Conservation (phyloP, 2,329 filamentous ascomycete genomes). For the Raffaelea deltoideospora region DNA sequence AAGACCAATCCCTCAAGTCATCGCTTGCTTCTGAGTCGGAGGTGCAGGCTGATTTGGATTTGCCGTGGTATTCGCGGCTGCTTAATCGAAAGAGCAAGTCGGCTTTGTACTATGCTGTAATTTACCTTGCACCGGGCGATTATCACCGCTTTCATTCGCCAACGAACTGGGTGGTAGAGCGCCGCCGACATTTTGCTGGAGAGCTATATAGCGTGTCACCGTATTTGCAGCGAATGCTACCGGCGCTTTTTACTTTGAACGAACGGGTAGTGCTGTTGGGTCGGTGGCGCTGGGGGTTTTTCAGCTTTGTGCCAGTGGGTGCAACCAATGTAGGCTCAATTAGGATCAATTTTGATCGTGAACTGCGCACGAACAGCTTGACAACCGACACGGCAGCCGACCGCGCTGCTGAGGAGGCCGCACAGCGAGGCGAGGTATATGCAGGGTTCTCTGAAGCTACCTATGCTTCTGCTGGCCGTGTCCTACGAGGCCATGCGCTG, state of each 20-base stretch:
- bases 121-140: slow-evolving; percentile 93
- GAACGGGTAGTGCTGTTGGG: slow-evolving; percentile 89
- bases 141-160: slow-evolving; percentile 98
- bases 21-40: slow-evolving; percentile 58
- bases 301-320: slow-evolving; percentile 87
- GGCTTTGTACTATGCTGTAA: slow-evolving; percentile 73
- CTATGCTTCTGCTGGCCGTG: slow-evolving; percentile 60
- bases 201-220: slow-evolving; percentile 92
- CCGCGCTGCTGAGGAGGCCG: slow-evolving; percentile 65
- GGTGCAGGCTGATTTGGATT: slow-evolving; percentile 70
- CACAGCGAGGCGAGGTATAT: slow-evolving; percentile 62
- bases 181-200: slow-evolving; percentile 90
- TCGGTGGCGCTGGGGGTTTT: slow-evolving; percentile 94
- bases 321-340: slow-evolving; percentile 97
- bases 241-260: slow-evolving; percentile 90
- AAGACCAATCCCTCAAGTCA: slow-evolving; percentile 59
- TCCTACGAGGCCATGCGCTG: slow-evolving; percentile 72
- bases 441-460: slow-evolving; percentile 87
- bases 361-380: slow-evolving; percentile 83
- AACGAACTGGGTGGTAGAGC: slow-evolving; percentile 86
- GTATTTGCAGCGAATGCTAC: slow-evolving; percentile 82
- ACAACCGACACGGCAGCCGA: slow-evolving; percentile 88
- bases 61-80: slow-evolving; percentile 58
- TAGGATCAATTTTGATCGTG: slow-evolving; percentile 89
- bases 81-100: slow-evolving; percentile 48